Percentiles rank a stretch among this genome's conserved stretches.
These are phyloP conservation scores for Tilletia indica DNA, from an alignment of 1,284 basidiomycete genomes.

Conservation along the genomic window DNA sequence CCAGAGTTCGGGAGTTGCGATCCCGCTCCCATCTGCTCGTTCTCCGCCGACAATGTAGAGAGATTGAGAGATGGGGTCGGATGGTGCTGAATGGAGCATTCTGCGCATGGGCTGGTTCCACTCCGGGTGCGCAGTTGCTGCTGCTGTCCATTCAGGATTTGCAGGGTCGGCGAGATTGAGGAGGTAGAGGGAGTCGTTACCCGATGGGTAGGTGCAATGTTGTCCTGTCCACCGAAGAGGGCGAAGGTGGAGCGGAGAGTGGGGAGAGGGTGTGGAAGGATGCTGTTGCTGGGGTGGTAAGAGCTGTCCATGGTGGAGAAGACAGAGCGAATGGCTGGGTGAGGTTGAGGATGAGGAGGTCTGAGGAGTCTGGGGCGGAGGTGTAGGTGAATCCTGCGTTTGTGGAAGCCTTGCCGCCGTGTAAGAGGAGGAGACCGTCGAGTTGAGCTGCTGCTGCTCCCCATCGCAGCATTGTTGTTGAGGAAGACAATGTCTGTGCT, in stretches of 20 bases:
- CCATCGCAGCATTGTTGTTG: conserved; percentile 25
- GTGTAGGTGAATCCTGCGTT: conserved; percentile 44
- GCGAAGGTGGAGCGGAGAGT: conserved; percentile 31
- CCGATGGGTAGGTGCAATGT: conserved; percentile 27
- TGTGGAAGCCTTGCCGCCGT: conserved; percentile 41
- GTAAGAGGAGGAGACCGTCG: conserved; percentile 35
- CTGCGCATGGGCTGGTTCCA: conserved; percentile 47
- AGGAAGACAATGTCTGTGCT: not conserved
- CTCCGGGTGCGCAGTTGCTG: conserved; percentile 17
- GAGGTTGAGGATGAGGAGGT: conserved; percentile 41
- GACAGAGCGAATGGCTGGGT: conserved; percentile 28
- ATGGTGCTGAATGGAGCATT: conserved; percentile 39
- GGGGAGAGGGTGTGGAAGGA: conserved; percentile 47
- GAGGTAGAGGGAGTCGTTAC: conserved; percentile 44
- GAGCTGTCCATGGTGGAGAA: conserved; percentile 39
- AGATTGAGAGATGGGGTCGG: conserved; percentile 27
- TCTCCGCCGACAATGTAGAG: conserved; percentile 47
- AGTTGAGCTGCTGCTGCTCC: conserved; percentile 43
- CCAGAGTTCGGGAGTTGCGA: conserved; percentile 37
- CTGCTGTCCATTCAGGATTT: not conserved
- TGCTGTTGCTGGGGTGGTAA: conserved; percentile 3
- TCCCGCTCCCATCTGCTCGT: conserved; percentile 41
- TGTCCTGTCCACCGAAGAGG: conserved; percentile 45
- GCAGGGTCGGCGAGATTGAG: conserved; percentile 28
- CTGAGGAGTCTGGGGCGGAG: conserved; percentile 37